These are phyloP conservation scores for Laburnicola sp. DNA, from an alignment of 2,329 filamentous ascomycete species.

Conservation along the genomic window DNA sequence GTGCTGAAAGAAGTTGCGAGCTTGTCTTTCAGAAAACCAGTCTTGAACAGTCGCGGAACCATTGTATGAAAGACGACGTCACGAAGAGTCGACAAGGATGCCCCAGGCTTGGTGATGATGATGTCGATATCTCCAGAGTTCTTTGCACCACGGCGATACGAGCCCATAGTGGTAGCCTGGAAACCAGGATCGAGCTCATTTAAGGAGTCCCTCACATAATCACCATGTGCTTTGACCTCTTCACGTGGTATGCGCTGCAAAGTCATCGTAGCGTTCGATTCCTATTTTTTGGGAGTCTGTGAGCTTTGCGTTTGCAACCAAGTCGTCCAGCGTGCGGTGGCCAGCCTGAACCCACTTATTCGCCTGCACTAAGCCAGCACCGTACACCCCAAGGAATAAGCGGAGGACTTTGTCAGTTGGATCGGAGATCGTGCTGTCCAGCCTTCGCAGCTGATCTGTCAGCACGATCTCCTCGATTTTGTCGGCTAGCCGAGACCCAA, in stretches of 20 bases:
- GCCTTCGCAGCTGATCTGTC: conserved; percentile 69
- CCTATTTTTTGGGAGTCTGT: conserved; percentile 74
- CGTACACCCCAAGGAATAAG: conserved; percentile 77
- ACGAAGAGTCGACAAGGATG: conserved; percentile 58
- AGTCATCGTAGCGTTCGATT: conserved; percentile 77
- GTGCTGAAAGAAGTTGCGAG: conserved; percentile 63
- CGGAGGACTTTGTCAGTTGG: conserved; percentile 67
- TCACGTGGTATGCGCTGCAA: conserved; percentile 76
- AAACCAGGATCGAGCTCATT: conserved; percentile 63
- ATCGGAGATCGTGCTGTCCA: conserved; percentile 72
- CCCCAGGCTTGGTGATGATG: conserved; percentile 72
- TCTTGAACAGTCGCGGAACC: conserved; percentile 61
- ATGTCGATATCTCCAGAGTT: conserved; percentile 83
- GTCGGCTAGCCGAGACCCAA: conserved; percentile 72
- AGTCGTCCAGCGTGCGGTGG: conserved; percentile 72
- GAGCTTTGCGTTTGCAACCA: conserved; percentile 64
- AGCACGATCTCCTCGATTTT: conserved; percentile 89
- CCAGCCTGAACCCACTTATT: conserved; percentile 77
- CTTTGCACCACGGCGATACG: conserved; percentile 77
- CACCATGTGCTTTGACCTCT: conserved; percentile 69
- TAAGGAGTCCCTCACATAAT: conserved; percentile 64
- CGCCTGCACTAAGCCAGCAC: conserved; percentile 71
- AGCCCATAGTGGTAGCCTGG: conserved; percentile 76
- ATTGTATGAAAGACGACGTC: conserved; percentile 65
- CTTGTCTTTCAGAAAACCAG: conserved; percentile 69